A percentile compares a stretch with the other conserved stretches of the same genome.
These are phyloP conservation scores for Pseudogymnoascus sp. DNA, from an alignment of 2,329 filamentous ascomycete species.

Conservation along the genomic window DNA sequence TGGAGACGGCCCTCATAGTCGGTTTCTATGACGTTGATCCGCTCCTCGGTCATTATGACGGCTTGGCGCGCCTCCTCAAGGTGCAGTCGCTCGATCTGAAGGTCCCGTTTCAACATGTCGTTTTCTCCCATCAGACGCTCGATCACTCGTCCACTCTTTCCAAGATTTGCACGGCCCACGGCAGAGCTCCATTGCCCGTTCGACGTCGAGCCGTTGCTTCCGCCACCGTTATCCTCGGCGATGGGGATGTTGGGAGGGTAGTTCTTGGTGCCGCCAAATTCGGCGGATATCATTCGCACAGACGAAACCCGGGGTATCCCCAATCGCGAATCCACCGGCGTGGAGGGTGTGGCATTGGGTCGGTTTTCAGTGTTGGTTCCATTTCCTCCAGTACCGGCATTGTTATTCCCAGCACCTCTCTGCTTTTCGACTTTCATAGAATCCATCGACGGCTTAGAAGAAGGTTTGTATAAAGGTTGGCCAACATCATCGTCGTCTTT, in stretches of 20 bases:
- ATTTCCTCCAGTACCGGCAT: neutral
- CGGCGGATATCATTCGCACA: slow-evolving; percentile 27
- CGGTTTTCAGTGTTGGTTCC: neutral
- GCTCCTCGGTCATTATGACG: slow-evolving; percentile 61
- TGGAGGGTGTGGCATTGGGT: neutral
- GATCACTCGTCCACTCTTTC: slow-evolving; percentile 73
- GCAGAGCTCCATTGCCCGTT: slow-evolving; percentile 53
- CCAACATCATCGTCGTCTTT: neutral
- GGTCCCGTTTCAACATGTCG: slow-evolving; percentile 67
- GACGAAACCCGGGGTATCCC: slow-evolving; percentile 15
- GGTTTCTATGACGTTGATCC: slow-evolving; percentile 60
- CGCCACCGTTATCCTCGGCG: slow-evolving; percentile 16
- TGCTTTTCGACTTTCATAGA: neutral
- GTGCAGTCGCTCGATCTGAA: slow-evolving; percentile 58
- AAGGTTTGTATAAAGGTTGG: neutral
- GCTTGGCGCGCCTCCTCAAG: slow-evolving; percentile 67
- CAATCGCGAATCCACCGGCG: neutral
- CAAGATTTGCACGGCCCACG: slow-evolving; percentile 62
- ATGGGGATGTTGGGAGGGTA: slow-evolving; percentile 21
- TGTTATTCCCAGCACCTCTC: neutral
- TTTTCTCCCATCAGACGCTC: slow-evolving; percentile 77
- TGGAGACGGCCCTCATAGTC: slow-evolving; percentile 66
- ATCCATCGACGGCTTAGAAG: neutral
- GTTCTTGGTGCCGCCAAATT: slow-evolving; percentile 26
- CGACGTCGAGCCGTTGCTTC: slow-evolving; percentile 11